Evolutionary conservation across 148 eudicot species (phyloP).

Genomic region (Vaccinium macrocarpon): DNA sequence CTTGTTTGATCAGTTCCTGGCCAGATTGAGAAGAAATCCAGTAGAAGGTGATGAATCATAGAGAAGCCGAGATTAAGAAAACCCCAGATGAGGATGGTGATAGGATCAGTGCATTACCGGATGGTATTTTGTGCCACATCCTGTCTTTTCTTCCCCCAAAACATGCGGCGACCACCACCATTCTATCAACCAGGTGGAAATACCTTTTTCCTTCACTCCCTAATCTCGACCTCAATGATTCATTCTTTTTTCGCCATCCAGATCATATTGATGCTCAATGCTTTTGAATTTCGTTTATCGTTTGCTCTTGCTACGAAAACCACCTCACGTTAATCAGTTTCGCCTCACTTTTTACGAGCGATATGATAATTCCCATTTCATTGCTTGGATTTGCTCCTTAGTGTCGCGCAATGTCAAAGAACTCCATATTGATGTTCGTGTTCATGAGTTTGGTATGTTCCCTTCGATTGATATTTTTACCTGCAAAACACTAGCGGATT

Average conservation of each 20-base stretch:
- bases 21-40: neutral
- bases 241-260: neutral
- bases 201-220: neutral
- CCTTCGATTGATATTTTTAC: no score
- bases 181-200: conserved; percentile 9
- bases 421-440: neutral
- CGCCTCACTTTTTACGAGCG: neutral
- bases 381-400: neutral
- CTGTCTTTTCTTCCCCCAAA: neutral
- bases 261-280: neutral
- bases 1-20: neutral
- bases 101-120: no score
- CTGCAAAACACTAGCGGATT: no score
- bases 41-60: neutral
- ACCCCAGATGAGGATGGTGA: neutral
- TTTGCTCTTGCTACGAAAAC: neutral
- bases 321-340: neutral
- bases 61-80: neutral
- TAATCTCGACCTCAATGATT: neutral
- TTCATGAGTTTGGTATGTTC: neutral
- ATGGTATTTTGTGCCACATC: neutral
- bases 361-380: neutral
- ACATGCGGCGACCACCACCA: neutral
- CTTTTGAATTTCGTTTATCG: neutral
- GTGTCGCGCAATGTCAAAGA: no score